Conservation (phyloP, 2,329 filamentous ascomycete species). For the Penicillium freii region DNA sequence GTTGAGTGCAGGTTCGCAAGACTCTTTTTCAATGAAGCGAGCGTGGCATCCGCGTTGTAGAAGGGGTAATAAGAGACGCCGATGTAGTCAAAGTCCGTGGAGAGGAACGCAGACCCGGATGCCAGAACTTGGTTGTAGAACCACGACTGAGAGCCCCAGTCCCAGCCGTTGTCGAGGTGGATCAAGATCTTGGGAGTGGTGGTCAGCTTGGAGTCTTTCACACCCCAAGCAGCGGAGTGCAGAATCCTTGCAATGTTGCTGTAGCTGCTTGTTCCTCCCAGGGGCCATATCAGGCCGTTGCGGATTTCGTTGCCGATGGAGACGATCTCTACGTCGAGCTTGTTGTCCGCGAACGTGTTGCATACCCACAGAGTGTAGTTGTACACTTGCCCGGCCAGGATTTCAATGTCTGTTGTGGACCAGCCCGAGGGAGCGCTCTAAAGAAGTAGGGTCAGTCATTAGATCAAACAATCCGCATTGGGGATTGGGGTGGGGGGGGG, state of each 20-base stretch:
- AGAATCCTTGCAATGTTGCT: constrained; percentile 64
- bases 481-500: too few relatives aligned
- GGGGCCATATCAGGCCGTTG: constrained; percentile 64
- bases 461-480: neutral
- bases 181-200: constrained; percentile 68
- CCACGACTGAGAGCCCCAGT: constrained; percentile 61
- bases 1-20: constrained; percentile 59
- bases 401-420: constrained; percentile 56
- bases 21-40: constrained; percentile 55
- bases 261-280: constrained; percentile 56
- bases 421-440: constrained; percentile 60
- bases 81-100: constrained; percentile 66
- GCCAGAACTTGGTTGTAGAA: constrained; percentile 62
- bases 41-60: constrained; percentile 60
- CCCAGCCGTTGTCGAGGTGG: constrained; percentile 74
- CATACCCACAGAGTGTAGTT: constrained; percentile 65
- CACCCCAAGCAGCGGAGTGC: constrained; percentile 61
- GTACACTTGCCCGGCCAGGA: constrained; percentile 62
- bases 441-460: neutral
- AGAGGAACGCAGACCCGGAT: constrained; percentile 47
- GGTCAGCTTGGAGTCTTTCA: constrained; percentile 61
- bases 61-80: constrained; percentile 74
- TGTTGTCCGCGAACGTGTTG: constrained; percentile 58
- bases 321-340: constrained; percentile 60
- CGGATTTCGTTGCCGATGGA: constrained; percentile 74